Base-by-base conservation (phyloP, 2,329 filamentous ascomycete genomes). In the Zymoseptoria passerinii region DNA sequence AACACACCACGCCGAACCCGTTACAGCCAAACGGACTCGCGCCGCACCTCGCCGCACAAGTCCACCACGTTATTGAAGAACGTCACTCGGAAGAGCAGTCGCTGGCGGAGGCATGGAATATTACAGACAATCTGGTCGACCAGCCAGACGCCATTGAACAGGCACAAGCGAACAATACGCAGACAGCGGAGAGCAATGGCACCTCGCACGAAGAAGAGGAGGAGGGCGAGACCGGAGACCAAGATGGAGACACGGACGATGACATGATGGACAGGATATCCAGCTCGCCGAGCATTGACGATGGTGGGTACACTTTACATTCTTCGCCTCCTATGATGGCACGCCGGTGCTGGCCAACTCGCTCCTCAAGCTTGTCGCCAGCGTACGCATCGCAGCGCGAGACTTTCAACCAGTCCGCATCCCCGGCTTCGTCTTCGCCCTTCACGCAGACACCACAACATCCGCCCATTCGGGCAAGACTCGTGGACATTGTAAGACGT, bases 261-360 rank as follows among this genome's bases (percentile, higher is more conserved):
- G 92, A 97, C 74, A 86, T 96, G 85, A 90, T 95, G 88, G 94
- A 97, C 78, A 94, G 94, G 76, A 96, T 99, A 66, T 97, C 92
- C 69, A 97, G 92, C 75, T 97, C 92, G 69, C 94, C 94, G 72
- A 97, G 92, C 68, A 99, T 99, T 75, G 91, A 95, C 80, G 92
- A 97, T 87, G 92, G 92, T 99, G 86, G 82, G 91, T 94, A 79
- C 77, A 76, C 74, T 76, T 69, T 73, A 65, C 70, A 52, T 44
- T 66, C 61, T 64, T 63, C 63, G 52, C 55, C 57, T 48, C 52
- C 64, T 48, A 40, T 57, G 27, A 48, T 54, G 55, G 51, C 50
- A 58, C 58, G 54, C 49, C 19, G 56, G 52, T 35, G 40, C 53
- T 78, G 76, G 75, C 75, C 75, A 63, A 62, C 64, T 56, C 74